Evolutionary conservation across 1,139 yeast genomes (phyloP), one percentile per base, ranked within the genome.

Genomic region (Taiozyma sp.): DNA sequence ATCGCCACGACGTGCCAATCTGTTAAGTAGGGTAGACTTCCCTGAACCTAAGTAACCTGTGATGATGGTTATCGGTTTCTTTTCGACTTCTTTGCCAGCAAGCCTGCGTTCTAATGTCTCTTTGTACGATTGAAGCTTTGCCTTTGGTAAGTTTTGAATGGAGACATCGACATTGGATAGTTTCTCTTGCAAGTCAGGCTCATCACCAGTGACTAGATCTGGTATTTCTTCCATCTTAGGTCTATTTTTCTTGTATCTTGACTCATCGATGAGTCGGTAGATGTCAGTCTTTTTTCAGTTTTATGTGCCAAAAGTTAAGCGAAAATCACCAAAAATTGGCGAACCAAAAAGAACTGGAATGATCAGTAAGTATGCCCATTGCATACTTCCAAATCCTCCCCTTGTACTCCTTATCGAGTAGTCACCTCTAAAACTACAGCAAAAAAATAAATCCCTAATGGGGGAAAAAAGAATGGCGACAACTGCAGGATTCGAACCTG

Each of bases 1-100:
- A 49, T 79, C 79, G 30, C 93, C 84, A 47, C 78, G 80, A 53
- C 78, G 71, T 0, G 96, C 91, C 23, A 93, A 81, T 54, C 78
- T 75, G 53, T 89, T 89, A 36, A 93, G 72, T 50, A 95, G 70
- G 0, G 98, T 92, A 1, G 96, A 86, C 64, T 93, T 93, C 2
- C 99, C 99, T 14, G 96, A 87, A 1, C 99, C 99, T 43, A 93
- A 70, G 64, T 92, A 93, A 1, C 99, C 99, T 0, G 98, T 93
- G 39, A 95, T 83, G 27, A 93, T 89, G 0, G 97, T 90, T 16
- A 93, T 83, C 2, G 99, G 99, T 65, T 82, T 83, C 39, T 65
- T 66, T 19, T 57, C 56, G 6, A n/a, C 23, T 4, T 32, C 19
- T 27, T 32, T 22, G 4, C 38, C 46, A 14, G 48, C 23, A 24